phyloP scores from a whole-genome alignment of 1,284 basidiomycete genomes.

The Ceratobasidium sp. region DNA sequence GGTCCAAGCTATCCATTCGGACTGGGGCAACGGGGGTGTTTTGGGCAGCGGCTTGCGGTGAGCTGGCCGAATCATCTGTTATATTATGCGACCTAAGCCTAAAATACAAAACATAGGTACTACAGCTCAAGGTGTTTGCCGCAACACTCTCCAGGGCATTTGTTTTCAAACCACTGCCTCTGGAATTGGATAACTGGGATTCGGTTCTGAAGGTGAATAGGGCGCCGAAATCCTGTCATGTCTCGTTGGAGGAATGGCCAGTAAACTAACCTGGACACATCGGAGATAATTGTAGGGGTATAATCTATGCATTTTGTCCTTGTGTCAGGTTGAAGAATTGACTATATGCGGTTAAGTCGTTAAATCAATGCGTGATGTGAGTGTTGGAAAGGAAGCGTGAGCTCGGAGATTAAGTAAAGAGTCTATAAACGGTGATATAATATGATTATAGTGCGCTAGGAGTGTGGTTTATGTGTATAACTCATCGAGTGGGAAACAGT shows the following conservation, averaged over 20 bases:
- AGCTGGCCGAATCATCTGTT: conserved; percentile 21
- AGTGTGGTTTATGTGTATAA: no score
- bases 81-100: no score
- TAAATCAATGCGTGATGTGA: no score
- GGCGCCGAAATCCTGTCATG: conserved; percentile 1
- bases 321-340: no score
- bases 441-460: no score
- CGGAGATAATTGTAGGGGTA: no score
- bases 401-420: no score
- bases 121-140: conserved; percentile 21
- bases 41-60: conserved; percentile 55
- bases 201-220: not conserved
- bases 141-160: conserved; percentile 15
- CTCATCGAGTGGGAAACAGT: no score
- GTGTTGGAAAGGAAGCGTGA: no score
- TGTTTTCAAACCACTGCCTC: conserved; percentile 21
- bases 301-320: no score
- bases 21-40: conserved; percentile 54
- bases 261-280: not conserved
- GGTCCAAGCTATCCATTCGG: conserved; percentile 54
- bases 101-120: not conserved
- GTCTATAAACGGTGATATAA: no score
- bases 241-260: conserved; percentile 14
- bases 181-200: conserved; percentile 1
- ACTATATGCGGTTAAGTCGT: no score